Percentiles rank a stretch among this genome's conserved stretches.
These are phyloP conservation scores for Apiospora sp. DNA, from an alignment of 2,329 filamentous ascomycete species.

Conservation along the genomic window DNA sequence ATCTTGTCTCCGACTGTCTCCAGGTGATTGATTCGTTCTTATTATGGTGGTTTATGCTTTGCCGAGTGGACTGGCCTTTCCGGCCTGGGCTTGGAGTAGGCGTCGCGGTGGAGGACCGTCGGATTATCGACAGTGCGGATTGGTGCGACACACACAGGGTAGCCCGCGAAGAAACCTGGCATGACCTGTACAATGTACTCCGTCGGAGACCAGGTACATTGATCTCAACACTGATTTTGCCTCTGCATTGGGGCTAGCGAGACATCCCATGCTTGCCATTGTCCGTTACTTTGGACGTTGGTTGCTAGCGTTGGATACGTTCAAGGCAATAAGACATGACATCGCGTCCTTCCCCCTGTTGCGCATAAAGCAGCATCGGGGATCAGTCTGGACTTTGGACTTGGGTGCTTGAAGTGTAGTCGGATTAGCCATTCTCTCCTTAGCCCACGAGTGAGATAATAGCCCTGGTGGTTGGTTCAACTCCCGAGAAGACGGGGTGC, in stretches of 20 bases:
- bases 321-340: conserved; percentile 36
- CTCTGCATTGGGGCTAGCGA: conserved; percentile 33
- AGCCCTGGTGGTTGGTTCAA: conserved; percentile 3
- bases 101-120: conserved; percentile 18
- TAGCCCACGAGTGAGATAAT: neutral
- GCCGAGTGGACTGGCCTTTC: conserved; percentile 20
- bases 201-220: conserved; percentile 23
- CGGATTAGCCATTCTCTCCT: neutral
- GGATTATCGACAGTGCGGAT: conserved; percentile 25
- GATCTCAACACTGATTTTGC: conserved; percentile 16
- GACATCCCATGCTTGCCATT: conserved; percentile 38
- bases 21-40: conserved; percentile 8
- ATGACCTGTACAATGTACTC: conserved; percentile 26
- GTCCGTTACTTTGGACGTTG: conserved; percentile 14
- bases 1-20: conserved; percentile 4
- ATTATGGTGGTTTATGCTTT: conserved; percentile 24
- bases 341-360: conserved; percentile 30
- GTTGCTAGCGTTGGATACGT: conserved; percentile 29
- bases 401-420: conserved; percentile 13
- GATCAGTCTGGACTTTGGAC: conserved; percentile 10
- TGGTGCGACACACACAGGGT: neutral
- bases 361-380: conserved; percentile 36
- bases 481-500: neutral
- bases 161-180: conserved; percentile 21
- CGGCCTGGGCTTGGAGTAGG: conserved; percentile 20